Percentiles rank a stretch among this genome's conserved stretches.
Evolutionary conservation across 2,329 filamentous ascomycete genomes (phyloP).

Genomic region (Fusarium papillatum): DNA sequence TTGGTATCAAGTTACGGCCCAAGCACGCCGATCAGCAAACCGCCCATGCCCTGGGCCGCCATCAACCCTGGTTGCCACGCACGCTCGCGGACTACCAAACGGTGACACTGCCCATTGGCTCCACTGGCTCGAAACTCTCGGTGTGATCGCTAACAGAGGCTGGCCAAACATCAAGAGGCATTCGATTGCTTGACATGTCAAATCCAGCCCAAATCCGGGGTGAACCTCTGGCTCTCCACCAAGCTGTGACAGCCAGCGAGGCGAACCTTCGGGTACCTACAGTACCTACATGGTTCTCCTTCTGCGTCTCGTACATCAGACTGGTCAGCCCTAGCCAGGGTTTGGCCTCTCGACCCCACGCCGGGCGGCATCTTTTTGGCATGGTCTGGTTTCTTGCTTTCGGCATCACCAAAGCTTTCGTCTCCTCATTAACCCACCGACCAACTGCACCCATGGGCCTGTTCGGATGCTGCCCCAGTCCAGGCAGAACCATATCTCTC

Average conservation of each 20-base stretch:
- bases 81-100: constrained; percentile 7
- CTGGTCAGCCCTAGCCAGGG: constrained; percentile 40
- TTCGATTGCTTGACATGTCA: constrained; percentile 23
- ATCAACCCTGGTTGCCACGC: constrained; percentile 5
- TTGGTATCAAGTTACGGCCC: constrained; percentile 38
- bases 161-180: constrained; percentile 25
- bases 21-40: constrained; percentile 36
- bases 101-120: constrained; percentile 14
- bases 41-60: constrained; percentile 9
- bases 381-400: constrained; percentile 27
- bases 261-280: constrained; percentile 37
- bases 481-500: not conserved
- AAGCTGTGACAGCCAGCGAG: constrained; percentile 40
- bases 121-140: constrained; percentile 25
- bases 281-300: constrained; percentile 15
- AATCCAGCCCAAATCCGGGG: constrained; percentile 41
- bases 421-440: not conserved
- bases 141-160: constrained; percentile 15
- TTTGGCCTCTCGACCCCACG: constrained; percentile 33
- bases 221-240: constrained; percentile 39
- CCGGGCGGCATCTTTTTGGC: constrained; percentile 12
- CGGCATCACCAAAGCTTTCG: constrained; percentile 8
- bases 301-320: not conserved
- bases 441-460: constrained; percentile 4
- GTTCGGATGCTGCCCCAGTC: constrained; percentile 3